Evolutionary conservation across 78 protist species (phyloP).

Genomic region (Dictyostelium capitatum): DNA sequence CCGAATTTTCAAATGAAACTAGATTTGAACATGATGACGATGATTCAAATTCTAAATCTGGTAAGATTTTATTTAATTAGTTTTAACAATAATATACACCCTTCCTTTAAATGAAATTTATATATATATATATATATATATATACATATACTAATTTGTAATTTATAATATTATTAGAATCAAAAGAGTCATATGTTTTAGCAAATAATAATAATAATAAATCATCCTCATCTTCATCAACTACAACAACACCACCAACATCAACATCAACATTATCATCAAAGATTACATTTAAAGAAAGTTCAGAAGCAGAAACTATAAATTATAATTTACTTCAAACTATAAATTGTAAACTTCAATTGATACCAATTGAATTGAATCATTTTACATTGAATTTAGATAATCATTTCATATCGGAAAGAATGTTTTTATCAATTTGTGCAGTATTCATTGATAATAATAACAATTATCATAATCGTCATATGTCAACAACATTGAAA

Average conservation of each 20-base stretch:
- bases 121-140: background rate
- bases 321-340: constrained; percentile 35
- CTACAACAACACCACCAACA: background rate
- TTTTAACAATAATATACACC: background rate
- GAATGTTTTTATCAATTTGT: constrained; percentile 42
- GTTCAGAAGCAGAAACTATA: constrained; percentile 28
- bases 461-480: constrained; percentile 61
- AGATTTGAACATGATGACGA: background rate
- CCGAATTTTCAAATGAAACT: constrained; percentile 13
- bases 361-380: constrained; percentile 66
- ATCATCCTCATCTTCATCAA: constrained; percentile 15
- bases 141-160: background rate
- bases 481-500: constrained; percentile 38
- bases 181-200: constrained; percentile 42
- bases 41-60: background rate
- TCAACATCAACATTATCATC: background rate
- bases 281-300: constrained; percentile 14
- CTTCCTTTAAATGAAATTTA: too few relatives aligned
- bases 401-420: constrained; percentile 43
- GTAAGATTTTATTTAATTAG: background rate
- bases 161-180: background rate
- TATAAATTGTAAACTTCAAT: constrained; percentile 60
- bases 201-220: background rate
- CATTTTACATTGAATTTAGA: constrained; percentile 68
- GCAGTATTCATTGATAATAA: constrained; percentile 55